A percentile compares a stretch with the other conserved stretches of the same genome.
phyloP scores from a whole-genome alignment of 2,329 filamentous ascomycete genomes.

The Venturia aucupariae region DNA sequence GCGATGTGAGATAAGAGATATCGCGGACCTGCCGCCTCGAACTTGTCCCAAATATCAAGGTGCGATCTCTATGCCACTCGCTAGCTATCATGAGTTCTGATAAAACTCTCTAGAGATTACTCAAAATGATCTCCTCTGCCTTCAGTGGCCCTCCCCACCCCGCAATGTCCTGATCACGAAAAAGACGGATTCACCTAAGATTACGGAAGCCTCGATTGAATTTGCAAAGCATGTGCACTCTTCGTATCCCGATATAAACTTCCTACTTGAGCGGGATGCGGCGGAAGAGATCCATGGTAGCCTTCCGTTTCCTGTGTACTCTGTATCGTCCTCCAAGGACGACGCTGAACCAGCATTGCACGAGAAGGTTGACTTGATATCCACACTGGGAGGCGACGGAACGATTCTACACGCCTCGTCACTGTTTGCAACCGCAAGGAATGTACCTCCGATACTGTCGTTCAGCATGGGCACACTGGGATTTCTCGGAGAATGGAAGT shows the following conservation, averaged over 20 bases:
- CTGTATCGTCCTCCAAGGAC: neutral
- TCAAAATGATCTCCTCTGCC: slow-evolving; percentile 51
- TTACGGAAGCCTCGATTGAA: slow-evolving; percentile 48
- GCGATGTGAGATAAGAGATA: slow-evolving; percentile 39
- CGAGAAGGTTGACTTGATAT: slow-evolving; percentile 76
- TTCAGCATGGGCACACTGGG: slow-evolving; percentile 97
- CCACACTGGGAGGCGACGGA: slow-evolving; percentile 87
- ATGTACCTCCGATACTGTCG: slow-evolving; percentile 81
- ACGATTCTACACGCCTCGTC: slow-evolving; percentile 81
- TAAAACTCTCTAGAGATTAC: slow-evolving; percentile 39
- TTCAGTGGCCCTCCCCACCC: slow-evolving; percentile 59
- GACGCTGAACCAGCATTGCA: slow-evolving; percentile 40
- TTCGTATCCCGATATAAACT: slow-evolving; percentile 70
- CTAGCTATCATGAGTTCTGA: neutral
- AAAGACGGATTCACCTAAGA: slow-evolving; percentile 50
- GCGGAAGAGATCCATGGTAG: slow-evolving; percentile 61
- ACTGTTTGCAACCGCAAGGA: slow-evolving; percentile 70
- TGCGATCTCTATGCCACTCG: neutral
- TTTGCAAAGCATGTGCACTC: slow-evolving; percentile 60
- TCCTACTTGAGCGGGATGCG: slow-evolving; percentile 73
- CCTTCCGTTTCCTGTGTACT: slow-evolving; percentile 65
- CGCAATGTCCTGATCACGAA: slow-evolving; percentile 61
- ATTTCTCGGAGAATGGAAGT: slow-evolving; percentile 95
- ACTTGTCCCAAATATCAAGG: slow-evolving; percentile 25
- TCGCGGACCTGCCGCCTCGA: slow-evolving; percentile 30